Conservation (phyloP, 2,329 filamentous ascomycete genomes). For the Hypoxylon rubiginosum region DNA sequence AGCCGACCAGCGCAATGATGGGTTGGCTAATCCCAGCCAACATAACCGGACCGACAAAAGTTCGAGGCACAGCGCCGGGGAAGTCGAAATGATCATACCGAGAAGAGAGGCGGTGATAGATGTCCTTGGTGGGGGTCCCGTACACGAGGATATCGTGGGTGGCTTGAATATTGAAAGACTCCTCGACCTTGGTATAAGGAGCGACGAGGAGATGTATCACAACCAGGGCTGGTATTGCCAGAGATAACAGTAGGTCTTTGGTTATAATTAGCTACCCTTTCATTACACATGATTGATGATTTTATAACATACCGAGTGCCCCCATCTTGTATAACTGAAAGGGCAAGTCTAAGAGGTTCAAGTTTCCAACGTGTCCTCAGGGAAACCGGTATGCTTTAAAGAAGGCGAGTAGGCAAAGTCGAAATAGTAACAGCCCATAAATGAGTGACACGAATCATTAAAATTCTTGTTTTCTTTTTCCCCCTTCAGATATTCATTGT, state of each 20-base stretch:
- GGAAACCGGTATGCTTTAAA: constrained; percentile 2
- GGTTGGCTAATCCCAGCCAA: constrained; percentile 81
- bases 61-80: constrained; percentile 90
- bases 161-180: constrained; percentile 98
- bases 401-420: neutral
- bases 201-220: constrained; percentile 78
- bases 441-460: neutral
- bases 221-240: constrained; percentile 73
- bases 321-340: constrained; percentile 40
- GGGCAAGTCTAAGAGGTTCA: neutral
- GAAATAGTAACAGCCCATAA: neutral
- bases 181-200: constrained; percentile 97
- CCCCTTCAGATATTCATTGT: neutral
- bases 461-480: neutral
- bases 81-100: constrained; percentile 93
- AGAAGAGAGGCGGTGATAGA: constrained; percentile 65
- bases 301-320: constrained; percentile 42
- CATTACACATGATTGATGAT: neutral
- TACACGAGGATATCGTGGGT: constrained; percentile 89
- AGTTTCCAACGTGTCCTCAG: constrained; percentile 1
- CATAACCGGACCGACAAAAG: constrained; percentile 85
- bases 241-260: constrained; percentile 63
- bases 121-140: constrained; percentile 75
- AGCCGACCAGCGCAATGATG: constrained; percentile 68
- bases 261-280: constrained; percentile 14